phyloP scores from a whole-genome alignment of 2,329 filamentous ascomycete genomes.

The Cadophora sp. region DNA sequence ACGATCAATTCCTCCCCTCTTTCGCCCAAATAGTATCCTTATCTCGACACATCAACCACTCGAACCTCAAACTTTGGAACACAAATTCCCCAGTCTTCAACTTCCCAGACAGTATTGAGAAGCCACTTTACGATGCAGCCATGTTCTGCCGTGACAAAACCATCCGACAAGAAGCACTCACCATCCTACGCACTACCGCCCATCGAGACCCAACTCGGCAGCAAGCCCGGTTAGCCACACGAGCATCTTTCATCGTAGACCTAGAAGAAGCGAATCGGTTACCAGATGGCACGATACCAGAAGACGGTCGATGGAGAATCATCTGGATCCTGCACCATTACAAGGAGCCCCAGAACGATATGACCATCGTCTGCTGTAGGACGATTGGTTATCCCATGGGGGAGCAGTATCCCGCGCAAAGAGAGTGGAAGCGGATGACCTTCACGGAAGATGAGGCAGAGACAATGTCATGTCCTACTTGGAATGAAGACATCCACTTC shows the following conservation, averaged over 20 bases:
- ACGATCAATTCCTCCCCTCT: slow-evolving; percentile 57
- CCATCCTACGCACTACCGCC: slow-evolving; percentile 18
- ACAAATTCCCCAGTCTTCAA: slow-evolving; percentile 17
- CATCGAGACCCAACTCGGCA: slow-evolving; percentile 18
- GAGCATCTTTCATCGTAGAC: slow-evolving; percentile 20
- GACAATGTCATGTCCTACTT: slow-evolving; percentile 13
- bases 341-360: slow-evolving; percentile 8
- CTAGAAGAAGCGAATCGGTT: slow-evolving; percentile 21
- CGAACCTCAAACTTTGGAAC: background rate
- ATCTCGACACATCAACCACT: slow-evolving; percentile 58
- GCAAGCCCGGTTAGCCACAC: slow-evolving; percentile 15
- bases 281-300: slow-evolving; percentile 18
- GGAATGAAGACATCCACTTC: slow-evolving; percentile 19
- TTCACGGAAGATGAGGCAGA: slow-evolving; percentile 24
- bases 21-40: slow-evolving; percentile 61
- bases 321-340: slow-evolving; percentile 29
- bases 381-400: slow-evolving; percentile 24
- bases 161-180: slow-evolving; percentile 17
- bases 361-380: slow-evolving; percentile 18
- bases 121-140: slow-evolving; percentile 14
- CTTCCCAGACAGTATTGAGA: slow-evolving; percentile 13
- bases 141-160: slow-evolving; percentile 21
- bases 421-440: slow-evolving; percentile 22
- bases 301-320: slow-evolving; percentile 18
- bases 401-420: slow-evolving; percentile 21